Percentiles rank a stretch among this genome's conserved stretches.
Conservation (phyloP, 1,284 basidiomycete genomes). For the Sporisorium graminicola region DNA sequence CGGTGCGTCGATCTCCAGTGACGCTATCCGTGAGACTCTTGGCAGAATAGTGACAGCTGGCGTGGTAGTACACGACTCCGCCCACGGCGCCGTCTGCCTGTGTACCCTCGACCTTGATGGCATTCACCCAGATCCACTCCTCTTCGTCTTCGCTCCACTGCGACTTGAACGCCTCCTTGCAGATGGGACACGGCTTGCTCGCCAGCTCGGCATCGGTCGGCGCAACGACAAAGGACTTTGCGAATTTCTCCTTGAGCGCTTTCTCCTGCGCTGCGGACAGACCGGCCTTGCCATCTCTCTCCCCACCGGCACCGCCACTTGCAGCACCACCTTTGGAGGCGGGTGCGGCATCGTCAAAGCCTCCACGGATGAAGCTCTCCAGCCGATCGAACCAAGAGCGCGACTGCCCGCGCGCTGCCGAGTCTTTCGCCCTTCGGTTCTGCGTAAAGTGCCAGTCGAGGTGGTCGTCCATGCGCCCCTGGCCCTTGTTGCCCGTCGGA, state of each 20-base stretch:
- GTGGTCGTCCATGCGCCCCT: constrained; percentile 85
- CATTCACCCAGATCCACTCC: constrained; percentile 98
- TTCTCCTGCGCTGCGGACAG: constrained; percentile 75
- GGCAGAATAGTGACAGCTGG: constrained; percentile 67
- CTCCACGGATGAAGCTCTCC: constrained; percentile 75
- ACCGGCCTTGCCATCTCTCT: constrained; percentile 58
- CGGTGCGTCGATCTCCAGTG: constrained; percentile 20
- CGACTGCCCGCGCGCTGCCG: constrained; percentile 85
- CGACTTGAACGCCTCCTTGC: constrained; percentile 91
- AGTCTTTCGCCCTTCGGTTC: constrained; percentile 88
- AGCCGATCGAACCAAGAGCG: constrained; percentile 89
- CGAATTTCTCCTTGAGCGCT: constrained; percentile 75
- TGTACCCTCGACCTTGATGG: constrained; percentile 78
- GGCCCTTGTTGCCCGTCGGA: constrained; percentile 78
- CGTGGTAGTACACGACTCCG: constrained; percentile 59
- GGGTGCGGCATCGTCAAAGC: constrained; percentile 45
- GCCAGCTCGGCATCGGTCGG: constrained; percentile 82
- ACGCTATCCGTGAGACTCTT: constrained; percentile 61
- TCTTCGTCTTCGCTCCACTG: constrained; percentile 97
- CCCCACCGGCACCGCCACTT: constrained; percentile 58
- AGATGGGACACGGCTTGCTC: constrained; percentile 90
- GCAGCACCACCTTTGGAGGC: constrained; percentile 31
- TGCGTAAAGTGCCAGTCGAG: constrained; percentile 97
- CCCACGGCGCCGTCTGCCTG: too few species aligned
- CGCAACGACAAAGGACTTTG: constrained; percentile 78